phyloP scores from a whole-genome alignment of 441 rosid genomes.

The Kokia cookei region DNA sequence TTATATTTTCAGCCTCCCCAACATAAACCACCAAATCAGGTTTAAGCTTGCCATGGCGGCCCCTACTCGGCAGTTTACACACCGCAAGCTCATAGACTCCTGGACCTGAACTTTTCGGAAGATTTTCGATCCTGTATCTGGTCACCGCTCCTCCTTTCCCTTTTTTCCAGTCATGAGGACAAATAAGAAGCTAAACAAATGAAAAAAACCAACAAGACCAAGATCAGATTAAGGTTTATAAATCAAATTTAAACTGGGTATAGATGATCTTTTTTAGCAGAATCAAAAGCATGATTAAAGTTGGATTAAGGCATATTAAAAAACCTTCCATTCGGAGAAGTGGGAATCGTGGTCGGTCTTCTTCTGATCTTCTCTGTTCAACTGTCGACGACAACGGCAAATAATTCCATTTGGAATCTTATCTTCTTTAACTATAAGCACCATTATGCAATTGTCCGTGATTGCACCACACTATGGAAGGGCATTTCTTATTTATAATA shows the following conservation, averaged over 20 bases:
- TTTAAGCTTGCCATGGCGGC: constrained; percentile 22
- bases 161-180: constrained; percentile 57
- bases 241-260: neutral
- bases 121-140: constrained; percentile 61
- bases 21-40: constrained; percentile 42
- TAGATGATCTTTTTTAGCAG: neutral
- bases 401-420: neutral
- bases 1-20: constrained; percentile 61
- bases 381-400: constrained; percentile 17
- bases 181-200: constrained; percentile 41
- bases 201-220: neutral
- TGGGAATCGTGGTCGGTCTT: constrained; percentile 58
- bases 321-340: constrained; percentile 73
- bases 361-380: constrained; percentile 57
- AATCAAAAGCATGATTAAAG: neutral
- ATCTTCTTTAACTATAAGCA: neutral
- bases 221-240: neutral
- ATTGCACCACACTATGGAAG: neutral
- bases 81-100: constrained; percentile 68
- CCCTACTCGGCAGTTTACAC: constrained; percentile 18
- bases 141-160: constrained; percentile 43
- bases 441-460: neutral
- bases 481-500: neutral
- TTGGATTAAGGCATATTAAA: neutral
- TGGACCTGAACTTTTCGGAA: constrained; percentile 39